Conservation (phyloP, 2,329 filamentous ascomycete genomes). For the Paraconiothyrium brasiliense region DNA sequence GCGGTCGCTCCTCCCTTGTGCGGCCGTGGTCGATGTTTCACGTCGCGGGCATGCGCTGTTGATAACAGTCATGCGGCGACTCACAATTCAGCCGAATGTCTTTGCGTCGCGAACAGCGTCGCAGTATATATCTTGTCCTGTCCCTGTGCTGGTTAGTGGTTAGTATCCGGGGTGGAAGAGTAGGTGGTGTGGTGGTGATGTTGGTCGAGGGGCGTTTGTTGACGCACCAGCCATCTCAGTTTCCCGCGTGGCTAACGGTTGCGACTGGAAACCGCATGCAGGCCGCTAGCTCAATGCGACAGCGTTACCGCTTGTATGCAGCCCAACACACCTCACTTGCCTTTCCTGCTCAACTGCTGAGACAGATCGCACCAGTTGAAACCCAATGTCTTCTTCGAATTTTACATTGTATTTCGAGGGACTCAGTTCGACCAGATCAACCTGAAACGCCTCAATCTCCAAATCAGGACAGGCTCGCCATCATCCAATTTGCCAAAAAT, state of each 20-base stretch:
- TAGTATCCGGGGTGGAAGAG: conserved; percentile 31
- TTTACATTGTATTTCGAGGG: background rate
- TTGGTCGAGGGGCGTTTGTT: conserved; percentile 30
- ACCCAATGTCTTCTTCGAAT: background rate
- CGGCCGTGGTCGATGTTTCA: conserved; percentile 34
- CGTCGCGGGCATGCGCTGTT: conserved; percentile 32
- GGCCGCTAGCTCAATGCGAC: background rate
- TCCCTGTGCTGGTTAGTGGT: conserved; percentile 47
- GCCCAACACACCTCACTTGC: conserved; percentile 1
- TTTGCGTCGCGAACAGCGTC: conserved; percentile 18
- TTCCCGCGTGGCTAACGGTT: conserved; percentile 25
- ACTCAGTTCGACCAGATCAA: background rate
- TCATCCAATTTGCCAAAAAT: conserved; percentile 18
- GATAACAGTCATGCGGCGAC: conserved; percentile 37
- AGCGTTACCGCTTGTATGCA: background rate
- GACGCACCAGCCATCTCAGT: conserved; percentile 31
- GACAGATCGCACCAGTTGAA: background rate
- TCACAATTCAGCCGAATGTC: conserved; percentile 28
- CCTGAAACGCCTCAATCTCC: conserved; percentile 18
- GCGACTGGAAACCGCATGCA: background rate
- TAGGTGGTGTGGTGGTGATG: conserved; percentile 33
- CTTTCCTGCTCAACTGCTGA: background rate
- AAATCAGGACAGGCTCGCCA: background rate
- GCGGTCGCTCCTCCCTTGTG: conserved; percentile 12
- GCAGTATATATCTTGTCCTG: conserved; percentile 28